phyloP scores from a whole-genome alignment of 192 early-diverging fungal species.

The Gaertneriomyces sp. region DNA sequence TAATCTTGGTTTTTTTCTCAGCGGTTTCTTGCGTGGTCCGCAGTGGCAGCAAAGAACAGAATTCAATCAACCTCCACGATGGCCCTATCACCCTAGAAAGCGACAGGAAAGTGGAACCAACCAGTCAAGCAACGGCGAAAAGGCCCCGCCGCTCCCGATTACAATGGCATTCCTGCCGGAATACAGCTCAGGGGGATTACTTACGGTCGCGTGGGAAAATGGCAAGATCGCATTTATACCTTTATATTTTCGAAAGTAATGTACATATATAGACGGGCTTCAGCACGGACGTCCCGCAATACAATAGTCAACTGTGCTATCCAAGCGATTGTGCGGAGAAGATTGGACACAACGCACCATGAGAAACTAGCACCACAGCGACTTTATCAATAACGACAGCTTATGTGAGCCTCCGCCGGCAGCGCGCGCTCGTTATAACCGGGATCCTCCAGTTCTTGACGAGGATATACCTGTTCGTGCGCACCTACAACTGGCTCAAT shows the following conservation, averaged over 20 bases:
- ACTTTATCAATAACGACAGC: too few relatives aligned
- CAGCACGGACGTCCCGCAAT: too few relatives aligned
- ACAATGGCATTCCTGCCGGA: slow-evolving; percentile 17
- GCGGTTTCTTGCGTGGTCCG: slow-evolving; percentile 46
- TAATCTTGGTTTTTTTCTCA: slow-evolving; percentile 11
- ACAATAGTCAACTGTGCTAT: too few relatives aligned
- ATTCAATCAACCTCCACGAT: slow-evolving; percentile 21
- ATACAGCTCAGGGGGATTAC: slow-evolving; percentile 22
- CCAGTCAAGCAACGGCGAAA: not conserved
- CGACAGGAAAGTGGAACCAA: not conserved
- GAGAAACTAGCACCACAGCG: too few relatives aligned
- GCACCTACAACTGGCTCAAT: too few relatives aligned
- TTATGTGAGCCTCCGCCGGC: too few relatives aligned
- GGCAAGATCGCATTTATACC: slow-evolving; percentile 28
- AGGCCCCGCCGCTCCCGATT: slow-evolving; percentile 10
- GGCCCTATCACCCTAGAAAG: slow-evolving; percentile 5
- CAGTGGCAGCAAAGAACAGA: slow-evolving; percentile 12
- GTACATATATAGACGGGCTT: too few relatives aligned
- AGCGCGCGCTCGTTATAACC: too few relatives aligned
- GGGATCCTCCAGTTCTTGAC: too few relatives aligned
- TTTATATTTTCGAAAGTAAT: not conserved
- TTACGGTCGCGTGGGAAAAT: slow-evolving; percentile 27
- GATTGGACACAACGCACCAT: too few relatives aligned
- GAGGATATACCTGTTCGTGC: too few relatives aligned
- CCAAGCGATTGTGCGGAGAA: too few relatives aligned